Base-by-base conservation (phyloP, 2,329 filamentous ascomycete genomes). In the Alternaria sp. region DNA sequence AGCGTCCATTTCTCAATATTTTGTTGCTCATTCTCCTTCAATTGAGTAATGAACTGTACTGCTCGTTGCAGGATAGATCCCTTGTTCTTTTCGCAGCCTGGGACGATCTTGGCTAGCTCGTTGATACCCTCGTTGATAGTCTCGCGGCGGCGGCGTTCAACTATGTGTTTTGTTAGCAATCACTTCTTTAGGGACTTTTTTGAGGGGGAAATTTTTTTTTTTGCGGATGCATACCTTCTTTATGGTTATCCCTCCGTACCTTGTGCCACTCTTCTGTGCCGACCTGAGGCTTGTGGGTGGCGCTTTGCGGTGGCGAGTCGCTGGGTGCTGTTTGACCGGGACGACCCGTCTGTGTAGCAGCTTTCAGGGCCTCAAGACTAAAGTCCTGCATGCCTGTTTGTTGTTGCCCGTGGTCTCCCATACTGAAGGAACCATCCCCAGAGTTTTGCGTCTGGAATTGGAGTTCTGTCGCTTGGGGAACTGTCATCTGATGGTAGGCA, bases 111-210 rank as follows among this genome's bases (percentile, higher is more conserved):
- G 67, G 94, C 92, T 29, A 99, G 86, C 78, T 98, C 95, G 73
- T 97, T 98, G 70, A 99, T 99, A 49, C 95, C 95, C 79, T 99
- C 95, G 67, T 99, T 99, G 77, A 99, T 99, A 0, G 95, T 97
- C 80, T 99, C 95, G 63, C 95, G 91, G 42, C 95, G 92, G 58
- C 95, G 92, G 60, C 95, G 92, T 80, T 99, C 95, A 62, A 99
- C 95, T 98, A 54, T 13, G 44, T 34, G 17, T 7, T 21, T 21
- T 5, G 59, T 70, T 26, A 69, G 67, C 46, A 11, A 39, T 33
- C 10, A 2, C 33, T 6, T 7, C 10, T 21, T 24, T 7, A 14
- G 13, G 67, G 0, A 4, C 13, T n/a, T 9, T 4, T 17, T 17
- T 17, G 17, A 1, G 17, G 17, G 17, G 17, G 17, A 17, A n/a